Evolutionary conservation across 2,329 filamentous ascomycete genomes (phyloP).

Genomic region (Aspergillus carbonarius): DNA sequence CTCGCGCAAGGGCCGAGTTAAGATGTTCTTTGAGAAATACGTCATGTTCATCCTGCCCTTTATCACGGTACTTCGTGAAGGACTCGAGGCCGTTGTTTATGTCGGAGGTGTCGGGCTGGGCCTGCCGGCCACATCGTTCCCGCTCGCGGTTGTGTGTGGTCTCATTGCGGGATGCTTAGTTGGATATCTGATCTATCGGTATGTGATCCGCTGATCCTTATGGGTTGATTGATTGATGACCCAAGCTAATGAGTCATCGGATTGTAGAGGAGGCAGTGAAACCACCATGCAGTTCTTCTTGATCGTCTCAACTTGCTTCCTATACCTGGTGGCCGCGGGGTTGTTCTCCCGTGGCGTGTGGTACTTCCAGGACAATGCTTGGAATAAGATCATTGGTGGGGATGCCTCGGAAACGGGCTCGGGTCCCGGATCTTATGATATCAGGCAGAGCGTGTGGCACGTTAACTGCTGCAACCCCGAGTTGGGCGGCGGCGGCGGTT

Average conservation of each 20-base stretch:
- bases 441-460: conserved; percentile 76
- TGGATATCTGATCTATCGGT: conserved; percentile 78
- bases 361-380: conserved; percentile 68
- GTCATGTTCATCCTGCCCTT: conserved; percentile 85
- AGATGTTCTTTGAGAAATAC: conserved; percentile 71
- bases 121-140: conserved; percentile 72
- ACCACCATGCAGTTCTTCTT: conserved; percentile 71
- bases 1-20: conserved; percentile 50
- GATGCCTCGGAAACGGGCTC: conserved; percentile 62
- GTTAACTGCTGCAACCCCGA: conserved; percentile 79
- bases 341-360: conserved; percentile 76
- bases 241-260: not conserved
- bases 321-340: conserved; percentile 80
- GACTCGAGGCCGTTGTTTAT: conserved; percentile 82
- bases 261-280: conserved; percentile 56
- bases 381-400: conserved; percentile 58
- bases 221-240: not conserved
- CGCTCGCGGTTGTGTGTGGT: conserved; percentile 72
- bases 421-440: conserved; percentile 77
- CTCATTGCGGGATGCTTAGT: conserved; percentile 65
- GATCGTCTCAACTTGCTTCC: conserved; percentile 72
- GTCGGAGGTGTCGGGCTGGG: conserved; percentile 79
- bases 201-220: conserved; percentile 35
- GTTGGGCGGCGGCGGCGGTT: conserved; percentile 71
- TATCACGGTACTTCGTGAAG: conserved; percentile 82